Percentiles rank a stretch among this genome's conserved stretches.
phyloP scores from a whole-genome alignment of 768 basidiomycete species.

The Phanerochaete sordida region DNA sequence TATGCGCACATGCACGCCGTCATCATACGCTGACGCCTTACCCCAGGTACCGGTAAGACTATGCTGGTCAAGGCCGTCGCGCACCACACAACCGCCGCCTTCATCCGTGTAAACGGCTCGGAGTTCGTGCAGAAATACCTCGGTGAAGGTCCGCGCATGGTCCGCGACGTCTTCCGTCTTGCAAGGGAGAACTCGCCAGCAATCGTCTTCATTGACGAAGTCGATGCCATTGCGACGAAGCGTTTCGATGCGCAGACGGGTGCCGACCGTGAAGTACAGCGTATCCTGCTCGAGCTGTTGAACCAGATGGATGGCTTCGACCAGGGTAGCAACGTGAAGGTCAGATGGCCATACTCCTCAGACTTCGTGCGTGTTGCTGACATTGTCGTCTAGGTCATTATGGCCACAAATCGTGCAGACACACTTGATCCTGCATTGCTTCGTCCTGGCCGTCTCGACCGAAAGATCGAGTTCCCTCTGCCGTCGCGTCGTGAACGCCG shows the following conservation, averaged over 20 bases:
- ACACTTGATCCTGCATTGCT: slow-evolving; percentile 96
- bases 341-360: slow-evolving; percentile 26
- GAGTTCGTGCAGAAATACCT: slow-evolving; percentile 99
- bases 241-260: slow-evolving; percentile 99
- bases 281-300: slow-evolving; percentile 92
- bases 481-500: slow-evolving; percentile 94
- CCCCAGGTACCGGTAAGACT: slow-evolving; percentile 94
- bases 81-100: slow-evolving; percentile 93
- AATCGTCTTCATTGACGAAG: slow-evolving; percentile 99
- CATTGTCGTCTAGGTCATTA: slow-evolving; percentile 72
- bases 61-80: slow-evolving; percentile 99
- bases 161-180: slow-evolving; percentile 96
- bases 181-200: slow-evolving; percentile 96
- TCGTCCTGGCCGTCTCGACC: slow-evolving; percentile 94
- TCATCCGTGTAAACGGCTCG: slow-evolving; percentile 96
- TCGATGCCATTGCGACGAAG: slow-evolving; percentile 98
- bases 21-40: too few relatives aligned
- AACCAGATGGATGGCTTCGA: slow-evolving; percentile 99
- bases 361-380: background rate
- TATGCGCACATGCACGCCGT: too few relatives aligned
- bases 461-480: slow-evolving; percentile 98
- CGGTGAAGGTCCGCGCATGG: slow-evolving; percentile 99
- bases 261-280: slow-evolving; percentile 97
- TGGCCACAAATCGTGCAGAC: slow-evolving; percentile 99
- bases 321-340: slow-evolving; percentile 98